Evolutionary conservation across 768 basidiomycete genomes (phyloP), one percentile per base, ranked within the genome.

Genomic region (Podaxis sp.): DNA sequence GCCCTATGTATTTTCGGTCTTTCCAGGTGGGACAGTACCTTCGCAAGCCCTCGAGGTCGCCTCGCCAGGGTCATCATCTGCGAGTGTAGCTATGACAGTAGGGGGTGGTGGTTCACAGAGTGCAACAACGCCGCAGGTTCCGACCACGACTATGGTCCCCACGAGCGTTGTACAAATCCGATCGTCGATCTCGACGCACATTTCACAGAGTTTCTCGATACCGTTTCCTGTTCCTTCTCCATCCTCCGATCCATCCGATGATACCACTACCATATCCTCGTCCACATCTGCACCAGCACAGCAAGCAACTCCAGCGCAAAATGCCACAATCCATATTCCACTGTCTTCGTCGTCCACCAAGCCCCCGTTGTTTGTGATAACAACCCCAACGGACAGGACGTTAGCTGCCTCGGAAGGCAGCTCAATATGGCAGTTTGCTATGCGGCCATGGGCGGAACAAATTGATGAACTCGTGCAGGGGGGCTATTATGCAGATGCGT

Each of bases 391-490:
- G 2, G 95, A 96, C 65, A 86, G 86, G 63, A 75, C 83, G 2
- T 76, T 84, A 0, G 85, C 88, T 2, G 72, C 85, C 4, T 73
- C 81, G 1, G 89, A 94, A 66, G 94, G 94, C 2, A 90, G 86
- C 64, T 82, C 85, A 1, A 79, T 98, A 64, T 96, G 94, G 94
- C 78, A 80, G 33, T 77, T 96, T 54, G 65, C 69, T 7, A 88
- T 94, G 82, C 84, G 81, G 65, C 76, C 88, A 0, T 91, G 94
- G 89, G 80, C 84, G 5, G 84, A 87, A 22, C 93, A 96, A 67
- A 81, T 97, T 15, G 93, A 96, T 65, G 93, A 96, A 68, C 80
- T 96, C 19, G 86, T 95, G 2, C 72, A 78, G 36, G 79, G 73
- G 3, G 90, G 88, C 0, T 75, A 80, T 36, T 95, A 95, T 71